A percentile compares a stretch with the other conserved stretches of the same genome.
Evolutionary conservation across 164 flowering plant species (phyloP).

Genomic region (Akebia trifoliata): DNA sequence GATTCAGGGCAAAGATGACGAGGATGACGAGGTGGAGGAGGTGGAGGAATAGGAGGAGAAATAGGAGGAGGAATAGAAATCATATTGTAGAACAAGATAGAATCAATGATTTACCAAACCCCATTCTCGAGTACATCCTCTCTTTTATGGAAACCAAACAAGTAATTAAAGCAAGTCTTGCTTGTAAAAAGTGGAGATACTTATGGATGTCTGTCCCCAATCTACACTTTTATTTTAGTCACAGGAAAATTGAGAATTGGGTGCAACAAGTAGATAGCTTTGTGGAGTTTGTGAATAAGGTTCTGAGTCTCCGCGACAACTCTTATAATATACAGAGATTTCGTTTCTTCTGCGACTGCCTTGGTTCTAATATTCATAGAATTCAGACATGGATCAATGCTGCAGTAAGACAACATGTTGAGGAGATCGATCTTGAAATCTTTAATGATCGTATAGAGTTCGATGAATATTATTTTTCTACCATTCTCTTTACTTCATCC

Average conservation of each 20-base stretch:
- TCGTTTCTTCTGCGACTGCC: too few relatives aligned
- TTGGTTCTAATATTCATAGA: too few relatives aligned
- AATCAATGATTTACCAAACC: neutral
- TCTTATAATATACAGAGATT: neutral
- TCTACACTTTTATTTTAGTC: neutral
- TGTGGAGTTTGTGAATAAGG: neutral
- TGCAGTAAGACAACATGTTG: neutral
- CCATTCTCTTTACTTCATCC: neutral
- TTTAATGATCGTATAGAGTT: too few relatives aligned
- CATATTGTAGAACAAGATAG: neutral
- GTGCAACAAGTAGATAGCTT: too few relatives aligned
- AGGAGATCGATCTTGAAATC: neutral
- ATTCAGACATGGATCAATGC: neutral
- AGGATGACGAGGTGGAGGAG: too few relatives aligned
- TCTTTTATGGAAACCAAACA: slow-evolving; percentile 1
- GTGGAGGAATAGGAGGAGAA: too few relatives aligned
- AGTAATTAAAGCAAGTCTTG: neutral
- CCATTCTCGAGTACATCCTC: neutral
- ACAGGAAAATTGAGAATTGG: neutral
- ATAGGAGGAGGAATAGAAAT: too few relatives aligned
- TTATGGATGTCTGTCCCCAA: slow-evolving; percentile 3
- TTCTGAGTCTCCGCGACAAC: neutral
- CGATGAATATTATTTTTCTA: neutral
- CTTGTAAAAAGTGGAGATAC: slow-evolving; percentile 4
- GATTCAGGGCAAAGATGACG: too few relatives aligned